Base-by-base conservation (phyloP, 2,329 filamentous ascomycete genomes). In the Huntiella decipiens region DNA sequence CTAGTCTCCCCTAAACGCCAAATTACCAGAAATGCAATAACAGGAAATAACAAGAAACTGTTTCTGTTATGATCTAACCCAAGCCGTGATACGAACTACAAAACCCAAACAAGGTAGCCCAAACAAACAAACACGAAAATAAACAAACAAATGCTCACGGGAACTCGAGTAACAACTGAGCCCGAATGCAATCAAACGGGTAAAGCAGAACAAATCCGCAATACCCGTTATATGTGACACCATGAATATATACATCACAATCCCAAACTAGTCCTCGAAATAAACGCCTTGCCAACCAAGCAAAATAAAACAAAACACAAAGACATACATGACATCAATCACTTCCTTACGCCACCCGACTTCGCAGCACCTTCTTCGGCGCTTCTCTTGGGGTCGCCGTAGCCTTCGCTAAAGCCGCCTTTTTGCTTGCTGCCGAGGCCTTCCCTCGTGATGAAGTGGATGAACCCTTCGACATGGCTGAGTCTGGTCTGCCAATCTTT, bases 311-410 rank as follows among this genome's bases (percentile, higher is more conserved):
- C 4, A 37, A 28, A 19, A 13, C 15, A 11, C 13, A 34, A 34
- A 34, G 8, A 36, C 22, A 33, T 13, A 31, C 28, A 43, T 4
- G 15, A 48, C 19, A 38, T 16, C 11, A 42, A 45, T 33, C 13
- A 41, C 17, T 36, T 12, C 15, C 35, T 38, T 43, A 50, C 15
- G 48, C 44, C 17, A 58, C 64, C 50, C 73, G 61, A 58, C 73
- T 76, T 43, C 73, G 64, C 46, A 77, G 55, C n/a, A 72, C 67
- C 52, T 72, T 65, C 19, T 67, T 67, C 12, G 64, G 66, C 37
- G 64, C 68, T 51, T 73, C 53, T 48, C 66, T 67, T 3, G 62
- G 52, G n/a, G 61, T 60, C 3, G 66, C 56, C 5, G 65, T 61
- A 53, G 69, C 74, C 56, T 68, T 77, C 39, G 64, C 60, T 11